Base-by-base conservation (phyloP, 225 moss, liverwort and hornwort genomes). In the Pleurozium schreberi region DNA sequence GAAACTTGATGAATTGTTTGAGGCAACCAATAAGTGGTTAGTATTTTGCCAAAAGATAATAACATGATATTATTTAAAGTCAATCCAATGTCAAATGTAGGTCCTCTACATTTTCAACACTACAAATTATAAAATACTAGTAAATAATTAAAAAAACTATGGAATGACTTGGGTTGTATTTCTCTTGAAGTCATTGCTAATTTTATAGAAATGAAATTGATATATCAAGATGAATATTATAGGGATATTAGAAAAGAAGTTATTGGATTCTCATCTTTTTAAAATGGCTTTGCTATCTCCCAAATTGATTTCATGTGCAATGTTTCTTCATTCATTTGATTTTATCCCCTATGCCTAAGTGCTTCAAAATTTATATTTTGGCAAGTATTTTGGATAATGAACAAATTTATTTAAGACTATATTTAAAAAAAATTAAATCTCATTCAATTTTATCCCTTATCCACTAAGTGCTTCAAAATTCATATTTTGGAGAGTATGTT, bases 181-280 rank as follows among this genome's bases (percentile, higher is more conserved):
- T 73, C 5, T 73, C 5, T 17, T 45, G 10, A 73, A 3, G 9
- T 30, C 45, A 45, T 14, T 73, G 2, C 10, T 28, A 45, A 73
- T 47, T 7, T 74, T 4, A 11, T 15, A 30, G 18, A 73, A 74
- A 30, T 26, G 6, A 47, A 47, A 18, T 47, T 74, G 47, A 9
- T 73, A 30, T 16, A 11, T 74, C 11, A 74, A 1, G 1, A 74
- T 47, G 4, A 18, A 47, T 11, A 47, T 45, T 18, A 18, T 1
- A 0, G 2, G 30, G 10, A 10, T 0, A 28, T 0, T 9, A 45
- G 11, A 45, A 45, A 9, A 16, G 10, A 73, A 73, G 11, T 10
- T 18, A 43, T 18, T n/a, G n/a, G n/a, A n/a, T n/a, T n/a, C n/a
- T n/a, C n/a, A n/a, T n/a, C n/a, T n/a, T n/a, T n/a, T n/a, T n/a